Evolutionary conservation across 1,284 basidiomycete species (phyloP).

Genomic region (Retiboletus fuscus): DNA sequence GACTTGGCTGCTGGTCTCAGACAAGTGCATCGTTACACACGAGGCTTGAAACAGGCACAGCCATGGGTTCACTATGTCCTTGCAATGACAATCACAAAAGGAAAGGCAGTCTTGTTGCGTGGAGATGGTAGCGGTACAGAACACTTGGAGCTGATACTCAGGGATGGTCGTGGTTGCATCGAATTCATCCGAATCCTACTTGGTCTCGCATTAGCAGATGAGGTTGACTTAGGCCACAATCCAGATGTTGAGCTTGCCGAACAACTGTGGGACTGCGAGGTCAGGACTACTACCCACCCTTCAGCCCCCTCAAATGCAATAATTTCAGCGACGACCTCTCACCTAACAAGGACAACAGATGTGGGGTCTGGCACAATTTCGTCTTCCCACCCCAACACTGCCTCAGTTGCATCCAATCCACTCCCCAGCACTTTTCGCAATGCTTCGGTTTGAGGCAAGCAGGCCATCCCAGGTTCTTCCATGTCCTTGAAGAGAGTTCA

Average conservation of each 20-base stretch:
- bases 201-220: too few species aligned
- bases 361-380: not conserved
- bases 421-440: too few species aligned
- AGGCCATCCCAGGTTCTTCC: not conserved
- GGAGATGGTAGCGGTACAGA: conserved; percentile 35
- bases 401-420: not conserved
- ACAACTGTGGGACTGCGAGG: not conserved
- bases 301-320: not conserved
- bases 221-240: conserved; percentile 33
- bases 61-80: conserved; percentile 29
- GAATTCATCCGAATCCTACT: too few species aligned
- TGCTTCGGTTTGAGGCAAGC: too few species aligned
- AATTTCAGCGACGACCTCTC: not conserved
- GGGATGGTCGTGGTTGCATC: conserved; percentile 28
- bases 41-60: too few species aligned
- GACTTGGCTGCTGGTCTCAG: too few species aligned
- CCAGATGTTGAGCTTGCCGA: too few species aligned
- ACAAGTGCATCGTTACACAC: too few species aligned
- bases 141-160: conserved; percentile 21
- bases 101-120: conserved; percentile 26
- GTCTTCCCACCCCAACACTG: not conserved
- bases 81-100: conserved; percentile 22
- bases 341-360: not conserved
- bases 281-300: not conserved
- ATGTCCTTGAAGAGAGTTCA: too few species aligned